Base-by-base conservation (phyloP, 441 rosid genomes). In the Populus hybrid region DNA sequence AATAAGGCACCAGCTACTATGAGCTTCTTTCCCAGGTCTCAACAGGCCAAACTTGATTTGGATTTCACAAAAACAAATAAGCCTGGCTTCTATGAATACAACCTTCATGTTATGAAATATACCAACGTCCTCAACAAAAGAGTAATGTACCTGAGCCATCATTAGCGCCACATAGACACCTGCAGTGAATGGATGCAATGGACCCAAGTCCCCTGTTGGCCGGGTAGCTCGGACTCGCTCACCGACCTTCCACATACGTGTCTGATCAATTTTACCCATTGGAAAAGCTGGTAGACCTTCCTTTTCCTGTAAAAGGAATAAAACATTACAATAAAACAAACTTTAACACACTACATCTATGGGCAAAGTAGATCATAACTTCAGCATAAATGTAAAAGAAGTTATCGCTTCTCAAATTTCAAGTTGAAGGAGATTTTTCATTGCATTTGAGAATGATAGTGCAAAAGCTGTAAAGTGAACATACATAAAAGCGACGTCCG, bases 191-290 rank as follows among this genome's bases (percentile, higher is more conserved):
- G 95, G 90, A 77, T 82, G 84, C 70, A 92, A 79, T 20, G 97
- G 95, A 38, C 98, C 98, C 59, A 92, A 85, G 83, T 94, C 98
- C 70, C 91, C 93, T 16, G 85, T 85, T 32, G 90, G 91, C 67
- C 97, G 83, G 2, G 87, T 30, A 67, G 88, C 81, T 74, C 97
- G 85, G 59, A 95, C 98, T 20, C 80, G 87, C 84, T 93, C 95
- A 78, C 99, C 99, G 1, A 95, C 98, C 85, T 91, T 95, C 99
- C 99, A 93, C 99, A 95, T 93, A 63, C 91, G 91, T 50, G 99
- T 93, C 83, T 90, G 95, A 64, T 93, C 98, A 73, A 93, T 93
- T 82, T 90, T 93, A 30, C 98, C 98, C 97, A 93, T 93, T 6
- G 98, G 98, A 84, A 93, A 93, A 70, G 97, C 88, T 10, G 84